phyloP scores from a whole-genome alignment of 495 filamentous ascomycete species.

The Tuber aestivum region DNA sequence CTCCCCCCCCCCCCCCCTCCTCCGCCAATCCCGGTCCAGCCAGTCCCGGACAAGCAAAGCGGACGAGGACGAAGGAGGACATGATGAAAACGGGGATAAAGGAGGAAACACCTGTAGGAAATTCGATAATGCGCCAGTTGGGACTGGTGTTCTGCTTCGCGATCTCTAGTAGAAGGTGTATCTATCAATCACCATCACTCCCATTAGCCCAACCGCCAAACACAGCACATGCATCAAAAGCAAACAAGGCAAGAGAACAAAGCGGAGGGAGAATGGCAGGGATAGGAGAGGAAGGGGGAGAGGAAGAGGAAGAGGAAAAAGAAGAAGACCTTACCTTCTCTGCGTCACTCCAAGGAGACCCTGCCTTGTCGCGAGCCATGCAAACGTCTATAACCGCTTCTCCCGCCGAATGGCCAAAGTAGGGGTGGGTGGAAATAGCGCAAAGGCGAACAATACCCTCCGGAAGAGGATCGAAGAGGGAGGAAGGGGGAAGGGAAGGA shows the following conservation, averaged over 20 bases:
- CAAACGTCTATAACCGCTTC: constrained; percentile 22
- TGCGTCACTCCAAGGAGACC: constrained; percentile 38
- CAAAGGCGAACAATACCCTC: constrained; percentile 17
- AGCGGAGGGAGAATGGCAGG: constrained; percentile 13
- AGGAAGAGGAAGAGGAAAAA: constrained; percentile 14
- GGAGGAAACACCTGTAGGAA: constrained; percentile 32
- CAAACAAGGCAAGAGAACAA: constrained; percentile 11
- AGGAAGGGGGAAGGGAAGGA: no score
- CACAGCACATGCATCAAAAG: constrained; percentile 5
- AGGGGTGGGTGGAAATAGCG: constrained; percentile 13
- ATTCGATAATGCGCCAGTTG: constrained; percentile 39
- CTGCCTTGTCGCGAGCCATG: constrained; percentile 36
- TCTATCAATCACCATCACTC: constrained; percentile 29
- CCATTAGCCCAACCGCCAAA: not conserved
- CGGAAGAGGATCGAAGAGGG: constrained; percentile 4
- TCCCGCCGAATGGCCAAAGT: constrained; percentile 23
- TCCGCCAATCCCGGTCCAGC: not conserved
- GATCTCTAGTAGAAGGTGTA: constrained; percentile 35
- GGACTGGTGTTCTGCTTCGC: constrained; percentile 33
- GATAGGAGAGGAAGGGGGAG: no score
- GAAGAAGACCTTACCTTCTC: constrained; percentile 36
- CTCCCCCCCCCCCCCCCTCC: not conserved
- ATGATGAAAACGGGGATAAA: not conserved
- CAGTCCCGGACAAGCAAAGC: constrained; percentile 4
- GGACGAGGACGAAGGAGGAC: not conserved